A percentile compares a stretch with the other conserved stretches of the same genome.
Conservation (phyloP, 495 filamentous ascomycete genomes). For the Xylaria scruposa region DNA sequence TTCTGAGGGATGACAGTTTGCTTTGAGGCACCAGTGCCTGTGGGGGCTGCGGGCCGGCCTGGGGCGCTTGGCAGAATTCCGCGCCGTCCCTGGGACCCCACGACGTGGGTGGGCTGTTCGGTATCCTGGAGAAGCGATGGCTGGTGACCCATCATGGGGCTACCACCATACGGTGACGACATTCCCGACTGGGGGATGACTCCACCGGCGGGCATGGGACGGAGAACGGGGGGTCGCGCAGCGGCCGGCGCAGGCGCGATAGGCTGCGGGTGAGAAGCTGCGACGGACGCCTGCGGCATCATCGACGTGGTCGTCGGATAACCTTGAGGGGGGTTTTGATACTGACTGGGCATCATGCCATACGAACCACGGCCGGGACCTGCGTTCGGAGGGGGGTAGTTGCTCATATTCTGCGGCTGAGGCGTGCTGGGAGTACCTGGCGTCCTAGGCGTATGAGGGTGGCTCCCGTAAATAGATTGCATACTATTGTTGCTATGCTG, state of each 20-base stretch:
- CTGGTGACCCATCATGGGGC: slow-evolving; percentile 49
- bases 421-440: slow-evolving; percentile 68
- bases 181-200: slow-evolving; percentile 58
- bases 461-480: slow-evolving; percentile 63
- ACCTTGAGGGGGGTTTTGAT: slow-evolving; percentile 61
- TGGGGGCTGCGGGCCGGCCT: slow-evolving; percentile 71
- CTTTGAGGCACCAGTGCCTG: slow-evolving; percentile 71
- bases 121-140: slow-evolving; percentile 51
- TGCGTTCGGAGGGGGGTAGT: slow-evolving; percentile 64
- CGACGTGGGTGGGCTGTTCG: slow-evolving; percentile 82
- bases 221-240: slow-evolving; percentile 61
- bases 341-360: slow-evolving; percentile 54
- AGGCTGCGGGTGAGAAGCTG: slow-evolving; percentile 72
- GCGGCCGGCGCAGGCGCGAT: slow-evolving; percentile 73
- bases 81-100: slow-evolving; percentile 87
- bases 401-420: slow-evolving; percentile 65
- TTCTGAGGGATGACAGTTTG: slow-evolving; percentile 83
- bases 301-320: slow-evolving; percentile 69
- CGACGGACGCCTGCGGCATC: slow-evolving; percentile 68
- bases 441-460: slow-evolving; percentile 68
- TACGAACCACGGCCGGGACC: slow-evolving; percentile 60
- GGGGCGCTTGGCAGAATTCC: slow-evolving; percentile 91
- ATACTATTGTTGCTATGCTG: slow-evolving; percentile 70
- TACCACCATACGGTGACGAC: slow-evolving; percentile 57
- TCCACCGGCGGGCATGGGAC: slow-evolving; percentile 69